Evolutionary conservation across 2,329 filamentous ascomycete genomes (phyloP).

Genomic region (Tolypocladium capitatum): DNA sequence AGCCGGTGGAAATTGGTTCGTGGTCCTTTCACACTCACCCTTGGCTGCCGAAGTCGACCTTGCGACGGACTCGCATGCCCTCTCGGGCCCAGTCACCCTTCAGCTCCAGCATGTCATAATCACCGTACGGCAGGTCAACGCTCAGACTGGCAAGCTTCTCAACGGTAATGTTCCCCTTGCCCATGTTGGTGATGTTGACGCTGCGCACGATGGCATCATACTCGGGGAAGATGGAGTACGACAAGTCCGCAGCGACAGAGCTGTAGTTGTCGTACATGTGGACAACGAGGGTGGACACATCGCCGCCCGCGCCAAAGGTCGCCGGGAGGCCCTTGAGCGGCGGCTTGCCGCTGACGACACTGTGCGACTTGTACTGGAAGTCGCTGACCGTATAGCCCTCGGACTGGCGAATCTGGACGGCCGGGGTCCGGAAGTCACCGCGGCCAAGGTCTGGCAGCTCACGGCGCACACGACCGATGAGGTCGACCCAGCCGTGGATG

Average conservation of each 20-base stretch:
- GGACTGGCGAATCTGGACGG: slow-evolving; percentile 45
- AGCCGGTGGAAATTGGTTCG: background rate
- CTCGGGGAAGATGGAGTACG: slow-evolving; percentile 49
- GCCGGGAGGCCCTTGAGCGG: slow-evolving; percentile 40
- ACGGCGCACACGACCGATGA: slow-evolving; percentile 36
- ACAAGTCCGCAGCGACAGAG: slow-evolving; percentile 42
- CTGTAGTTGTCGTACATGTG: slow-evolving; percentile 46
- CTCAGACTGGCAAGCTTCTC: slow-evolving; percentile 48
- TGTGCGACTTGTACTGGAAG: slow-evolving; percentile 43
- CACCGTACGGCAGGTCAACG: slow-evolving; percentile 44
- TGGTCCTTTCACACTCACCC: slow-evolving; percentile 22
- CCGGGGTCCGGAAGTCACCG: slow-evolving; percentile 49
- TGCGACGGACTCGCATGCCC: slow-evolving; percentile 37
- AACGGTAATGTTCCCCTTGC: slow-evolving; percentile 35
- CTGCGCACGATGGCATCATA: slow-evolving; percentile 49
- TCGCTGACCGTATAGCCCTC: slow-evolving; percentile 45
- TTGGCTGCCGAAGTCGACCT: slow-evolving; percentile 42
- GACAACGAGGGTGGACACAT: slow-evolving; percentile 46
- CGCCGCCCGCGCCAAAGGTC: slow-evolving; percentile 40
- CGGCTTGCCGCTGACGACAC: slow-evolving; percentile 43
- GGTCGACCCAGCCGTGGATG: slow-evolving; percentile 38
- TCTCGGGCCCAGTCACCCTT: slow-evolving; percentile 52
- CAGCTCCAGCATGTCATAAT: slow-evolving; percentile 49
- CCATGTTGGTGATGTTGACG: slow-evolving; percentile 47
- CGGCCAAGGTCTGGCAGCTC: slow-evolving; percentile 53